These are phyloP conservation scores for Myriosclerotinia duriaeana DNA, from an alignment of 2,329 filamentous ascomycete species.

Conservation along the genomic window DNA sequence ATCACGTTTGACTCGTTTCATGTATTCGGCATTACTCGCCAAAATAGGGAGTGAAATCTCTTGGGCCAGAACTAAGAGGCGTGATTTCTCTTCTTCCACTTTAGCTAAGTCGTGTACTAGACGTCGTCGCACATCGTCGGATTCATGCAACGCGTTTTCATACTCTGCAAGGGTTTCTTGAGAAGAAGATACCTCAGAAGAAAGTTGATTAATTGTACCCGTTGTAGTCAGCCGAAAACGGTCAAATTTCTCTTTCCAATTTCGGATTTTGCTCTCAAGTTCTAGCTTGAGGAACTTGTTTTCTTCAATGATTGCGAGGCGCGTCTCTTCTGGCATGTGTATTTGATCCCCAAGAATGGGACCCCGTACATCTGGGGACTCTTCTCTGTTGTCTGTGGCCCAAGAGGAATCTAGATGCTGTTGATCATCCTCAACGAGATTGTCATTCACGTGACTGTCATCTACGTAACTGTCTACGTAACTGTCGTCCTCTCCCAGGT, in stretches of 20 bases:
- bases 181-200: background rate
- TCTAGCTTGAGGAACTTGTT: background rate
- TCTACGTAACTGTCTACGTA: no score
- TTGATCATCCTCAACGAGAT: background rate
- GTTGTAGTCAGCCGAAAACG: background rate
- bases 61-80: background rate
- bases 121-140: background rate
- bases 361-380: background rate
- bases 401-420: background rate
- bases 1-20: slow-evolving; percentile 6
- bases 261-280: background rate
- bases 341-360: background rate
- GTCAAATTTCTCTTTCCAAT: background rate
- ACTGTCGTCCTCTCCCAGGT: background rate
- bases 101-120: background rate
- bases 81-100: background rate
- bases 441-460: background rate
- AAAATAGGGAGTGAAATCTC: slow-evolving; percentile 6
- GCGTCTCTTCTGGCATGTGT: background rate
- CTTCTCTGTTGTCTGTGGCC: background rate
- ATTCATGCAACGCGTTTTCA: background rate
- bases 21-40: background rate
- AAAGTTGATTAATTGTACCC: background rate
- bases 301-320: background rate
- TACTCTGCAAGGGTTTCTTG: background rate